Conservation (phyloP, 169 alveolate species). For the Eimeria acervulina region DNA sequence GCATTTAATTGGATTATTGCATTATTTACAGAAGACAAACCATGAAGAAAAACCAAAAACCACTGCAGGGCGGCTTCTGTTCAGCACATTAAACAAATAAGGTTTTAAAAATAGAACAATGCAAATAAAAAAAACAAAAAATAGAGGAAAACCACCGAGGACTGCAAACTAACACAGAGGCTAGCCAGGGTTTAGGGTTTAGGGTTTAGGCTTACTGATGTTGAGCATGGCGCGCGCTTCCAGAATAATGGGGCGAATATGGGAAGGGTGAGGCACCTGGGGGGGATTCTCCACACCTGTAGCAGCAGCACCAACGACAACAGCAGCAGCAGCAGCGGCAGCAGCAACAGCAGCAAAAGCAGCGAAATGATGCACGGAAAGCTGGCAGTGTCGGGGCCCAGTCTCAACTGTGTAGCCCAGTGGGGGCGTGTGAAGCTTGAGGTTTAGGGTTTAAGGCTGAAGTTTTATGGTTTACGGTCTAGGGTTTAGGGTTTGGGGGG, state of each 20-base stretch:
- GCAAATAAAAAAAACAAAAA: neutral
- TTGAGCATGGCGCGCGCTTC: slow-evolving; percentile 46
- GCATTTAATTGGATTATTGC: too few relatives aligned
- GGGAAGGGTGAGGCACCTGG: slow-evolving; percentile 23
- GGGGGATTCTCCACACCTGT: slow-evolving; percentile 51
- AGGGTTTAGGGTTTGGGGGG: neutral
- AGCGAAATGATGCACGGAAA: neutral
- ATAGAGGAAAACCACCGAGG: neutral
- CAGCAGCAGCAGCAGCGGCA: neutral
- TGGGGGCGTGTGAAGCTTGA: too few relatives aligned
- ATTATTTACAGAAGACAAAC: neutral
- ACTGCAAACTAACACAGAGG: too few relatives aligned
- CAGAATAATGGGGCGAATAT: slow-evolving; percentile 19
- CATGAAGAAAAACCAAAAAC: neutral
- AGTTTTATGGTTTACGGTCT: too few relatives aligned
- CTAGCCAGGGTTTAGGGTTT: too few relatives aligned
- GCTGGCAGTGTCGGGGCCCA: too few relatives aligned
- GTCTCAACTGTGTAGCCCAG: too few relatives aligned
- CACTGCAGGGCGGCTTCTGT: too few relatives aligned
- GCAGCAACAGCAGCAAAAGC: slow-evolving; percentile 12
- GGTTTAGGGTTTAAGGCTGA: too few relatives aligned
- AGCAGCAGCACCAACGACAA: neutral
- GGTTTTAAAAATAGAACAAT: too few relatives aligned
- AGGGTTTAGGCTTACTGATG: neutral
- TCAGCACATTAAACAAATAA: too few relatives aligned